Evolutionary conservation across 129 eudicot genomes (phyloP), one percentile per base, ranked within the genome.

Genomic region (Flaveria ramosissima): DNA sequence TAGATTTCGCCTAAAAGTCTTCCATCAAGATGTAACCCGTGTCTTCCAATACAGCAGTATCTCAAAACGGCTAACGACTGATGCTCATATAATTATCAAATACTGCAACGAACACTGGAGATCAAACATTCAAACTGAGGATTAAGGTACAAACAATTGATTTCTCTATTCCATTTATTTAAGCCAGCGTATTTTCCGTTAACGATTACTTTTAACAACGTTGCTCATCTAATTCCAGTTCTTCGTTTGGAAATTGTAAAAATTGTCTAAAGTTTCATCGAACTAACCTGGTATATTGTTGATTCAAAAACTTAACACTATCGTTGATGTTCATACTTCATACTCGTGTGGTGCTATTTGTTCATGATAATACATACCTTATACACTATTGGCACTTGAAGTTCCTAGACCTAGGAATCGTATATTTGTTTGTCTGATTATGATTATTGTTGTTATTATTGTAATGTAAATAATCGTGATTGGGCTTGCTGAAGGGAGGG

Each of bases 101-200:
- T 27, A 15, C 17, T 7, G 39, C 68, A 52, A 26, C 57, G 1
- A 23, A 76, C 52, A 8, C 7, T 10, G 56, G 74, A 53, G 81
- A 68, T 77, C 74, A 39, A 30, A 30, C 36, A 30, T 30, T 30
- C 36, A 30, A 65, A 53, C 5, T 43, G 67, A 41, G 20, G 23
- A 26, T 36, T 13, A 77, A 77, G 74, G 80, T 76, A 76, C 80
- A 66, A 50, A 51, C 16, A 75, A 17, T 32, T 47, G 24, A 26
- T 6, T 64, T 24, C 71, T 26, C 23, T 8, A 26, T 59, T 57
- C 43, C 14, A 59, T 23, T 46, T 61, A 26, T 27, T 27, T 27
- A 26, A 30, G 45, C 68, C 6, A 60, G 19, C 17, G n/a, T 30
- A 19, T 9, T 45, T 24, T 43, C 16, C 32, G 50, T 1, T 73